Percentiles rank a stretch among this genome's conserved stretches.
Conservation (phyloP, 2,329 filamentous ascomycete species). For the Colletotrichum somersetense region DNA sequence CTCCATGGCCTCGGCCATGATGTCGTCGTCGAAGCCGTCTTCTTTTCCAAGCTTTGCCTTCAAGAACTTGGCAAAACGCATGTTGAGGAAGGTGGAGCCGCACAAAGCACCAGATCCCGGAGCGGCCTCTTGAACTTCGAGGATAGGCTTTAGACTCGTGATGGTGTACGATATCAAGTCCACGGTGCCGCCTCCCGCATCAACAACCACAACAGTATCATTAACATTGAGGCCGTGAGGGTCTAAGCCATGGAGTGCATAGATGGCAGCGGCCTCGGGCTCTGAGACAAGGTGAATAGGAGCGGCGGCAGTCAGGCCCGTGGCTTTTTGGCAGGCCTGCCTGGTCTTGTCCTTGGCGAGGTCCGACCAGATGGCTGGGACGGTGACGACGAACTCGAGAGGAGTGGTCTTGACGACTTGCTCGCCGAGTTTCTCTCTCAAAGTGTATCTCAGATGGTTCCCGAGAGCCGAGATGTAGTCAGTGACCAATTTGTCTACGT, state of each 20-base stretch:
- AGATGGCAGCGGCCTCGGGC: conserved; percentile 66
- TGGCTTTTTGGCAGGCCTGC: conserved; percentile 57
- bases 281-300: conserved; percentile 63
- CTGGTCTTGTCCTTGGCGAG: conserved; percentile 64
- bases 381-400: conserved; percentile 67
- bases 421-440: conserved; percentile 58
- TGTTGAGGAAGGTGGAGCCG: conserved; percentile 63
- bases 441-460: conserved; percentile 60
- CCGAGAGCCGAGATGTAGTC: conserved; percentile 64
- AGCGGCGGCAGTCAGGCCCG: conserved; percentile 47
- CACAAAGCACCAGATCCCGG: conserved; percentile 63
- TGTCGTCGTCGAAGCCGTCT: conserved; percentile 57
- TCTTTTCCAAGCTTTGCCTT: conserved; percentile 58
- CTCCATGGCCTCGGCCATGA: conserved; percentile 55
- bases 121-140: conserved; percentile 63
- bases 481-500: conserved; percentile 57
- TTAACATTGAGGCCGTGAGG: conserved; percentile 57
- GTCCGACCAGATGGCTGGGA: conserved; percentile 71
- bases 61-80: conserved; percentile 60
- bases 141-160: conserved; percentile 55
- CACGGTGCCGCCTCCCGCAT: conserved; percentile 67
- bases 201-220: conserved; percentile 65
- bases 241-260: conserved; percentile 59
- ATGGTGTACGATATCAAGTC: conserved; percentile 68
- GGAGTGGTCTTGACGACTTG: conserved; percentile 58